Base-by-base conservation (phyloP, 768 basidiomycete species). In the Xanthoconium stramineum region DNA sequence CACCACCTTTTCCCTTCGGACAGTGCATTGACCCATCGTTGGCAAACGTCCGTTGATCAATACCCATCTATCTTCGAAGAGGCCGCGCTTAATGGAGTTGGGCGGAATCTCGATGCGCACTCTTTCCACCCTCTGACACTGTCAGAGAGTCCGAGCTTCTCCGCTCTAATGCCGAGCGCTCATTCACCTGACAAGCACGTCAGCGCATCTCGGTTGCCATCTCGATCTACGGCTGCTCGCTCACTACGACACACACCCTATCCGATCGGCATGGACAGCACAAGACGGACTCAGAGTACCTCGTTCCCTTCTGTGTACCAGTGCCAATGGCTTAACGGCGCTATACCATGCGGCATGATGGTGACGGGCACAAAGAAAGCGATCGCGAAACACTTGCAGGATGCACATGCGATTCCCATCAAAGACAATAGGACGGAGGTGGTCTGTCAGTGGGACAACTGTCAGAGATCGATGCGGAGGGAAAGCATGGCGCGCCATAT, bases 401-500 rank as follows among this genome's bases (percentile, higher is more conserved):
- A 7, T 1, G 40, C 1, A 8, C 67, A 67, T n/a, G 57, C 19
- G 29, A n/a, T 60, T 20, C 43, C 15, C 4, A 38, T 50, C 32
- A 58, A 32, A 7, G 53, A 50, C 3, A 43, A 72, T 44, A 60
- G 54, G 53, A 28, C 48, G 12, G 2, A 0, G 2, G 50, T 49
- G 29, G 1, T 10, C 12, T 72, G 68, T 46, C 36, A 10, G 2
- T 69, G 68, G 70, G 48, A 43, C 2, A 13, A 0, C 0, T 69
- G 70, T 15, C 5, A 14, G n/a, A 65, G 42, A 13, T 12, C 14
- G 36, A 68, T 69, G 68, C 60, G 47, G 0, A 58, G 45, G 49
- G 68, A 72, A 19, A 72, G 68, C 49, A 60, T 69, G 2, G 4
- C 60, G 0, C 68, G 70, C 0, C 68, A 72, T 11, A 36, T 70